phyloP scores from a whole-genome alignment of 345 rosid genomes.

The Kernera saxatilis region DNA sequence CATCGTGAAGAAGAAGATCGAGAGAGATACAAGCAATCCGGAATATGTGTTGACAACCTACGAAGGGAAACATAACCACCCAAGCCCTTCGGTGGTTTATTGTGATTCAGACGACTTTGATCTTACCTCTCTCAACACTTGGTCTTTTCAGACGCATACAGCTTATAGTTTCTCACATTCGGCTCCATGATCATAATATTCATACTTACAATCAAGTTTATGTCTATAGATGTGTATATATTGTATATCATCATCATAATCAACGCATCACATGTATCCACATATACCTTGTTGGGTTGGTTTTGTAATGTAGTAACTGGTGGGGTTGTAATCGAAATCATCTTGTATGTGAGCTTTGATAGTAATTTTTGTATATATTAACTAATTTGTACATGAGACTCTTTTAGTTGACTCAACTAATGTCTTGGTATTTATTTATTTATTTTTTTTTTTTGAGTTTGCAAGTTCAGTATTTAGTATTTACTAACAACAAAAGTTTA shows the following conservation, averaged over 20 bases:
- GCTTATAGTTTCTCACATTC: constrained; percentile 12
- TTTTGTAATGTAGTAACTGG: constrained; percentile 9
- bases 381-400: background rate
- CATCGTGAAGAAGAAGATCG: constrained; percentile 79
- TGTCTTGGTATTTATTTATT: background rate
- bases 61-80: constrained; percentile 67
- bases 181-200: constrained; percentile 10
- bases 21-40: constrained; percentile 61
- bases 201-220: background rate
- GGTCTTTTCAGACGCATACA: constrained; percentile 20
- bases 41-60: constrained; percentile 77
- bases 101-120: constrained; percentile 29
- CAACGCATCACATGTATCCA: background rate
- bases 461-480: background rate
- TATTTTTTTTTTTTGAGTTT: background rate
- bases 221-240: background rate
- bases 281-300: constrained; percentile 1
- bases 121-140: constrained; percentile 1
- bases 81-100: constrained; percentile 32
- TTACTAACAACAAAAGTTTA: background rate
- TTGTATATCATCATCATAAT: background rate
- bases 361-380: background rate
- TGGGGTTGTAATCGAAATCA: background rate
- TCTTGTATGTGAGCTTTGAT: constrained; percentile 2
- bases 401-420: background rate